A percentile compares a stretch with the other conserved stretches of the same genome.
These are phyloP conservation scores for Clarireedia monteithiana DNA, from an alignment of 2,329 filamentous ascomycete genomes.

Conservation along the genomic window DNA sequence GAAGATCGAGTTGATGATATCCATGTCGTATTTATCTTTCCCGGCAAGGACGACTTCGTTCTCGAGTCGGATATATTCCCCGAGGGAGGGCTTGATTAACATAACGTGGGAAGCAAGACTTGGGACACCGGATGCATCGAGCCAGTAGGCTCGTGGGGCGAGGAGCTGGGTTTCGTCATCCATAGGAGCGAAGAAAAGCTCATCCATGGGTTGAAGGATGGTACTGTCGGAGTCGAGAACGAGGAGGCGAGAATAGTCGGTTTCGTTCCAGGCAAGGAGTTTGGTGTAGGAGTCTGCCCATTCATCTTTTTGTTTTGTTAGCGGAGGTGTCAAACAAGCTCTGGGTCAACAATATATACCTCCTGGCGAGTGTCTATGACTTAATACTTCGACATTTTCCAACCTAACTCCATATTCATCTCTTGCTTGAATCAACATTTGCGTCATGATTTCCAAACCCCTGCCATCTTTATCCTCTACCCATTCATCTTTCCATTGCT, in stretches of 20 bases:
- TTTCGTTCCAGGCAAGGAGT: conserved; percentile 60
- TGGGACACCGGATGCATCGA: conserved; percentile 34
- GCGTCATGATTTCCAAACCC: conserved; percentile 32
- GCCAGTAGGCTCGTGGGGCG: conserved; percentile 57
- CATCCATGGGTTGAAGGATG: conserved; percentile 42
- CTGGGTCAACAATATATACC: conserved; percentile 23
- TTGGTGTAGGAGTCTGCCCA: conserved; percentile 50
- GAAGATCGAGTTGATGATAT: conserved; percentile 36
- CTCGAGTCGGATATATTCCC: conserved; percentile 37
- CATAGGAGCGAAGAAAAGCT: conserved; percentile 50
- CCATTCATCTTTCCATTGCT: conserved; percentile 12
- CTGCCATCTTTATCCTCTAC: conserved; percentile 30
- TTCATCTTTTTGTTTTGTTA: conserved; percentile 6
- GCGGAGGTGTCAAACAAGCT: too few species aligned
- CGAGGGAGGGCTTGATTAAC: conserved; percentile 46
- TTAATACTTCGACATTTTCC: conserved; percentile 35
- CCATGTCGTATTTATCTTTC: conserved; percentile 46
- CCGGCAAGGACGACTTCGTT: conserved; percentile 19
- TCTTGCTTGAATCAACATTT: conserved; percentile 29
- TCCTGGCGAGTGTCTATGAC: conserved; percentile 29
- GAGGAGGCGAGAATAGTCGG: conserved; percentile 40
- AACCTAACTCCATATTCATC: conserved; percentile 39
- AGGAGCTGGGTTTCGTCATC: conserved; percentile 35
- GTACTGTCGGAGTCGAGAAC: conserved; percentile 21
- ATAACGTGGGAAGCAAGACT: conserved; percentile 47